Evolutionary conservation across 129 eudicot genomes (phyloP).

Genomic region (Pittosporum tobira): DNA sequence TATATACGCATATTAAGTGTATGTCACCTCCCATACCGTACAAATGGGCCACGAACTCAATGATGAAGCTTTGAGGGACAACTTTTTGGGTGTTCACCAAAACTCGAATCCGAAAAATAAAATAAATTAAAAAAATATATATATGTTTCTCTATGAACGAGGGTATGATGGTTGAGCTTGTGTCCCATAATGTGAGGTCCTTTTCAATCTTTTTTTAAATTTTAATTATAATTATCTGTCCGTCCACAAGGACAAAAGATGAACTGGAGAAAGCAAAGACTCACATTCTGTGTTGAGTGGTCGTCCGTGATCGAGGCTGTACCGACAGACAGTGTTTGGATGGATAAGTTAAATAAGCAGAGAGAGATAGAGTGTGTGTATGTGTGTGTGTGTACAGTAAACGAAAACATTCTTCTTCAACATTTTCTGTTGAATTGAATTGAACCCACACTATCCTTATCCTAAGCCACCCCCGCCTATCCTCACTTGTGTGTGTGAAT

Average conservation of each 20-base stretch:
- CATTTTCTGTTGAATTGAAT: background rate
- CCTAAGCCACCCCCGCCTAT: background rate
- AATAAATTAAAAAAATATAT: background rate
- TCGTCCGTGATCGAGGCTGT: conserved; percentile 2
- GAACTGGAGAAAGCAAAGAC: background rate
- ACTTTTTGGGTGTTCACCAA: conserved; percentile 1
- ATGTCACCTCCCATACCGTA: conserved; percentile 22
- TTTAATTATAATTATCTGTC: background rate
- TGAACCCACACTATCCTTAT: no score
- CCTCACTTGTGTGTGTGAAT: background rate
- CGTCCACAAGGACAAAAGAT: background rate
- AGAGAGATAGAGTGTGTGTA: no score
- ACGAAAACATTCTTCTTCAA: background rate
- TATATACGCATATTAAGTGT: no score
- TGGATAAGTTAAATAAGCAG: background rate
- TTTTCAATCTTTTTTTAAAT: conserved; percentile 7
- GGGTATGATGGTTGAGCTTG: conserved; percentile 19
- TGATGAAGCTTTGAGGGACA: conserved; percentile 18
- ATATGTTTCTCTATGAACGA: no score
- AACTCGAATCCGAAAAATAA: background rate
- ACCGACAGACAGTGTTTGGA: background rate
- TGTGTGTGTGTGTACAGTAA: no score
- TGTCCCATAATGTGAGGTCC: conserved; percentile 15
- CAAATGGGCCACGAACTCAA: conserved; percentile 30
- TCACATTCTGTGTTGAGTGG: background rate